Evolutionary conservation across 2,329 filamentous ascomycete species (phyloP).

Genomic region (Calonectria leucothoes): DNA sequence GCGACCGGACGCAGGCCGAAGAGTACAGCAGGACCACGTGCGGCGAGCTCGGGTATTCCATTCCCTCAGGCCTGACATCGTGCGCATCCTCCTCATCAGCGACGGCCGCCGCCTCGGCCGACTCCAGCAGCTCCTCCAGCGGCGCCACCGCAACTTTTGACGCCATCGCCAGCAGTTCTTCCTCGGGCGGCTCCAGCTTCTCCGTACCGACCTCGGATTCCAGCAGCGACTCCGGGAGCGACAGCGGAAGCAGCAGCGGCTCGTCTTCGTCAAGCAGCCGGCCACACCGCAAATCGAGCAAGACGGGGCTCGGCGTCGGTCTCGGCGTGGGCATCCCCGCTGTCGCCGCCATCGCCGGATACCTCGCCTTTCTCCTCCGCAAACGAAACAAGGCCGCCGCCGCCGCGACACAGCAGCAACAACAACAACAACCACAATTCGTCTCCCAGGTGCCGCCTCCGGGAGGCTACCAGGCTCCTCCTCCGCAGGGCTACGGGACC

Average conservation of each 20-base stretch:
- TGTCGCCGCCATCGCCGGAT: not conserved
- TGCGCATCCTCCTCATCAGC: not conserved
- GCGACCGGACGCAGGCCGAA: not conserved
- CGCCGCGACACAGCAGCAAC: not conserved
- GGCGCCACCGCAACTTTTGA: not conserved
- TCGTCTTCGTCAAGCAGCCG: not conserved
- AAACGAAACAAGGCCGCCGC: not conserved
- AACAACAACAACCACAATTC: not conserved
- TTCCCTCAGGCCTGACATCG: constrained; percentile 5
- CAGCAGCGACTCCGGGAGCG: not conserved
- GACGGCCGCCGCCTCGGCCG: not conserved
- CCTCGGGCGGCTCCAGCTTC: not conserved
- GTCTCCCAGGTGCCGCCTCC: not conserved
- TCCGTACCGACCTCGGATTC: not conserved
- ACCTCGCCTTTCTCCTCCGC: constrained; percentile 4
- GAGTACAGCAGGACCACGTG: not conserved
- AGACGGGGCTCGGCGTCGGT: constrained; percentile 8
- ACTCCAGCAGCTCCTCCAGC: not conserved
- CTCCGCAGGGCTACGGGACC: not conserved
- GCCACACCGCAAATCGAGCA: not conserved
- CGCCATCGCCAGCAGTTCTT: not conserved
- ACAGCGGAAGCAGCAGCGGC: not conserved
- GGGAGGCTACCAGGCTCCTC: constrained; percentile 1
- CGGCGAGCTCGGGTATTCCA: not conserved
- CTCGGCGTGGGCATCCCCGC: constrained; percentile 17